Evolutionary conservation across 148 eudicot species (phyloP).

Genomic region (Mesembryanthemum crystallinum): DNA sequence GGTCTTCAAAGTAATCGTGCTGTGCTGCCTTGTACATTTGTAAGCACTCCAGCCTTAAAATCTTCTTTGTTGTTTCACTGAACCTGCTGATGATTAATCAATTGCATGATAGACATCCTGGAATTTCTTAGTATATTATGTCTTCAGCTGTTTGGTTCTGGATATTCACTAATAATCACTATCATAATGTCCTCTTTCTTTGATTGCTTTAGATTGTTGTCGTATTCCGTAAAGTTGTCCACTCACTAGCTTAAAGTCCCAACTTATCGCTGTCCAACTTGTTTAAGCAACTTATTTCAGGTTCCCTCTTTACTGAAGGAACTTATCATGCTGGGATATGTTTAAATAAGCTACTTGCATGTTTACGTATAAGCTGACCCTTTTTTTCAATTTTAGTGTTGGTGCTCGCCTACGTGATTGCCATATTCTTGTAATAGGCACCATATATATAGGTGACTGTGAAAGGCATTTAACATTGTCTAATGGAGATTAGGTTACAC

Average conservation of each 20-base stretch:
- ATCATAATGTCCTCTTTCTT: neutral
- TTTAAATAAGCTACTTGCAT: neutral
- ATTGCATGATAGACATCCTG: neutral
- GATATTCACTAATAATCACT: neutral
- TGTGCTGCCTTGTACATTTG: neutral
- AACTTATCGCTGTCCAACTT: slow-evolving; percentile 3
- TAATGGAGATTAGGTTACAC: slow-evolving; percentile 4
- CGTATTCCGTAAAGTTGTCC: slow-evolving; percentile 21
- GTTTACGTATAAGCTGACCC: slow-evolving; percentile 7
- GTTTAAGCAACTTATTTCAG: neutral
- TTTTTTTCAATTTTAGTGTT: slow-evolving; percentile 1
- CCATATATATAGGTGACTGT: neutral
- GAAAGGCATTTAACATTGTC: neutral
- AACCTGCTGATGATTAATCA: neutral
- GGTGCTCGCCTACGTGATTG: slow-evolving; percentile 13
- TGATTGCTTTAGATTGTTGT: slow-evolving; percentile 19
- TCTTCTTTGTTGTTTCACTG: neutral
- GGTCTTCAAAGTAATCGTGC: neutral
- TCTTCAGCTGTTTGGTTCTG: slow-evolving; percentile 6
- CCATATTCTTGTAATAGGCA: slow-evolving; percentile 6
- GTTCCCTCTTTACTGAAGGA: slow-evolving; percentile 17
- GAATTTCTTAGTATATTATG: slow-evolving; percentile 4
- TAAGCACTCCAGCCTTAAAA: neutral
- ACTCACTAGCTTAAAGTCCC: neutral
- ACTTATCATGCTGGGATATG: slow-evolving; percentile 2